A percentile compares a stretch with the other conserved stretches of the same genome.
These are phyloP conservation scores for Syncephalastrum contaminatum DNA, from an alignment of 371 early-diverging fungal genomes.

Conservation along the genomic window DNA sequence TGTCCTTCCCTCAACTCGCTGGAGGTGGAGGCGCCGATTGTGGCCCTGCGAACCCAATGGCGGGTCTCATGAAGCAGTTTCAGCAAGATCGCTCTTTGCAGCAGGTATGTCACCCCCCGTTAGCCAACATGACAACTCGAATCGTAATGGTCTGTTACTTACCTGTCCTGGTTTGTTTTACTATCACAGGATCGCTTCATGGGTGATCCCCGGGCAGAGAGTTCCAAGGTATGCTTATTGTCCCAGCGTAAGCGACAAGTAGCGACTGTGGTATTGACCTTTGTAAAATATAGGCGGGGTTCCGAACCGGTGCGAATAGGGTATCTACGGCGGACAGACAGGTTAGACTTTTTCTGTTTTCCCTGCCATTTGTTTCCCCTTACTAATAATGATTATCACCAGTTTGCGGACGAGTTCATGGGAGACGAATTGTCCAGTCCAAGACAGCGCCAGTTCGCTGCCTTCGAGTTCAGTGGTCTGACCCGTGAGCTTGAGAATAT, in stretches of 20 bases:
- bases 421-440: constrained; percentile 33
- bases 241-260: neutral
- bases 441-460: constrained; percentile 29
- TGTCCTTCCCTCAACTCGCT: constrained; percentile 20
- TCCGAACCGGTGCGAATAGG: constrained; percentile 25
- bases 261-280: constrained; percentile 2
- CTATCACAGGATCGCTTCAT: constrained; percentile 62
- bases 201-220: constrained; percentile 47
- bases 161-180: neutral
- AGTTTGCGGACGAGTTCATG: constrained; percentile 46
- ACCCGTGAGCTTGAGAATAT: constrained; percentile 57
- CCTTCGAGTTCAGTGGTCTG: constrained; percentile 60
- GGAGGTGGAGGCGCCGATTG: constrained; percentile 65
- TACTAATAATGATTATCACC: too few species aligned
- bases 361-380: neutral
- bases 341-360: constrained; percentile 6
- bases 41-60: constrained; percentile 76
- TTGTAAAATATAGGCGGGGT: constrained; percentile 20
- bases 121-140: constrained; percentile 1
- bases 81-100: constrained; percentile 76
- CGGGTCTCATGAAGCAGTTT: constrained; percentile 76
- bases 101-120: constrained; percentile 53
- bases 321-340: constrained; percentile 15
- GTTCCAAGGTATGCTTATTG: constrained; percentile 47
- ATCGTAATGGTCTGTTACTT: constrained; percentile 6